These are phyloP conservation scores for Eremothecium sinecaudum DNA, from an alignment of 1,139 yeast genomes.

Conservation along the genomic window DNA sequence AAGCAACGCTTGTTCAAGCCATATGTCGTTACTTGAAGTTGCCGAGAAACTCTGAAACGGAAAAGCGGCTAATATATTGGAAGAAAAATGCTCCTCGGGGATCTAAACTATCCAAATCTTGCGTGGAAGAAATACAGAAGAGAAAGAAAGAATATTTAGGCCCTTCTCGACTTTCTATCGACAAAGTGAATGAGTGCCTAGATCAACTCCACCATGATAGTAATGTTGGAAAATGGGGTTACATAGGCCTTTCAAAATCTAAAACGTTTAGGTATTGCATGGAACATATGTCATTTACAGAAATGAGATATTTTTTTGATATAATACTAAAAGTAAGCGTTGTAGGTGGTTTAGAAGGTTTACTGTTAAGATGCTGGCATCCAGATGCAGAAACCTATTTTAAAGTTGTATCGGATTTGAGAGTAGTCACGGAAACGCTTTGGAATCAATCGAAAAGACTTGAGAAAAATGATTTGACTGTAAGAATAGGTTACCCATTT, in stretches of 20 bases:
- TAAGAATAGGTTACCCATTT: conserved; percentile 48
- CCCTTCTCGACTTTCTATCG: conserved; percentile 38
- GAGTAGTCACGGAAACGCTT: conserved; percentile 52
- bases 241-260: conserved; percentile 22
- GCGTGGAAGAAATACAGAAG: conserved; percentile 34
- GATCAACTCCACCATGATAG: conserved; percentile 40
- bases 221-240: conserved; percentile 27
- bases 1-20: conserved; percentile 40
- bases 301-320: conserved; percentile 60
- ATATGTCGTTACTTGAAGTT: conserved; percentile 40
- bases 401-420: conserved; percentile 58
- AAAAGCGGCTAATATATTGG: conserved; percentile 39
- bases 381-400: conserved; percentile 64
- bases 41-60: conserved; percentile 43
- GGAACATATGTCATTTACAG: conserved; percentile 50
- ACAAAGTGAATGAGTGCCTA: conserved; percentile 47
- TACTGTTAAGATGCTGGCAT: conserved; percentile 64
- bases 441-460: conserved; percentile 41
- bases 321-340: conserved; percentile 53
- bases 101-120: conserved; percentile 34
- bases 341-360: conserved; percentile 51
- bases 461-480: conserved; percentile 36
- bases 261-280: conserved; percentile 42
- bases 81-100: conserved; percentile 32
- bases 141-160: conserved; percentile 34